Percentiles rank a stretch among this genome's conserved stretches.
phyloP scores from a whole-genome alignment of 163 green algal species.

The Smithsoniella earleae region DNA sequence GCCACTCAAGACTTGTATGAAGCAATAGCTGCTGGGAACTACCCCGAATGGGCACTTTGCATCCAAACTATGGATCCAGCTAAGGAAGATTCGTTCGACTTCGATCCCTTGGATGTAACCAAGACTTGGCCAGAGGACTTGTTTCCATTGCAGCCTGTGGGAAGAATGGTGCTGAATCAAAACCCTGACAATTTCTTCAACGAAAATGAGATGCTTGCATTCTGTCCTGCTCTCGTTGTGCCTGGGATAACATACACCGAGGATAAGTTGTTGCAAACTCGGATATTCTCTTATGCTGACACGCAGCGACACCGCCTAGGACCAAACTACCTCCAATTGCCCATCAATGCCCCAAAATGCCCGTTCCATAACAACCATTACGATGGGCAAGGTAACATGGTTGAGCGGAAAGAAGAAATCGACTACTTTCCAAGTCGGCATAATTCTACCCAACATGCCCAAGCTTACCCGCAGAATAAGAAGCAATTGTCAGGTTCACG shows the following conservation, averaged over 20 bases:
- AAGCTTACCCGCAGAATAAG: constrained; percentile 53
- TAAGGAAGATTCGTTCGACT: constrained; percentile 77
- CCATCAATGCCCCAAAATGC: constrained; percentile 82
- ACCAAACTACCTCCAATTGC: constrained; percentile 90
- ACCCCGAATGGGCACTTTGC: constrained; percentile 81
- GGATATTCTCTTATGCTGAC: constrained; percentile 81
- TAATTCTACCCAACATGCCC: constrained; percentile 72
- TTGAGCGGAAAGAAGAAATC: constrained; percentile 81
- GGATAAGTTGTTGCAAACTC: constrained; percentile 94
- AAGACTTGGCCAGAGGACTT: constrained; percentile 70
- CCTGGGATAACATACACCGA: constrained; percentile 87
- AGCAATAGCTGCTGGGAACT: constrained; percentile 73
- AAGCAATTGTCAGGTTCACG: constrained; percentile 51
- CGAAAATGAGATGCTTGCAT: constrained; percentile 94
- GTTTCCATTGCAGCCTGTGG: constrained; percentile 82
- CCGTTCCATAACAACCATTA: constrained; percentile 96
- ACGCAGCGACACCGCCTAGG: constrained; percentile 82
- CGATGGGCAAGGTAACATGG: constrained; percentile 94
- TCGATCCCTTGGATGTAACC: constrained; percentile 79
- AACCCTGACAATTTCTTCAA: constrained; percentile 98
- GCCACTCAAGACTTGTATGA: constrained; percentile 84
- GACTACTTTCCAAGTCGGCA: constrained; percentile 89
- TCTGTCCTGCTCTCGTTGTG: constrained; percentile 88
- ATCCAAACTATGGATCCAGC: constrained; percentile 85
- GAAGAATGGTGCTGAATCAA: constrained; percentile 88